Conservation (phyloP, 106 monocot species). For the Triglochin maritima region DNA sequence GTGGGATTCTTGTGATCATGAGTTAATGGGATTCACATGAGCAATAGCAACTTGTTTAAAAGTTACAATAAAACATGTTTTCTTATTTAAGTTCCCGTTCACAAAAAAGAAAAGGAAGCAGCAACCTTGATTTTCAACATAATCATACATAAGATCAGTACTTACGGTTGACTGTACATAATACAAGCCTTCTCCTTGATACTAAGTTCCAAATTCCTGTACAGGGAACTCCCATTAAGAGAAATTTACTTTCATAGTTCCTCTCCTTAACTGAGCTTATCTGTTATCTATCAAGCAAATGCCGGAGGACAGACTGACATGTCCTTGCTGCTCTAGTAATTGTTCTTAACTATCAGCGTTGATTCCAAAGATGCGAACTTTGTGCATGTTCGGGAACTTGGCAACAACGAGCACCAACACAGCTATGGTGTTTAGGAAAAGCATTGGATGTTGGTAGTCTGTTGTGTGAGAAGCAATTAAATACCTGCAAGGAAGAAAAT, state of each 20-base stretch:
- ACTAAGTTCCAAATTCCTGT: not conserved
- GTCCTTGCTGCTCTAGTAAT: not conserved
- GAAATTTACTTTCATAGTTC: not conserved
- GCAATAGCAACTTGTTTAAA: too few relatives aligned
- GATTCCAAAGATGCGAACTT: constrained; percentile 35
- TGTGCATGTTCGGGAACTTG: constrained; percentile 37
- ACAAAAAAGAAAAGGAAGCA: too few relatives aligned
- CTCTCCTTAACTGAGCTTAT: too few relatives aligned
- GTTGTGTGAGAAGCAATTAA: constrained; percentile 32
- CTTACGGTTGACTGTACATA: too few relatives aligned
- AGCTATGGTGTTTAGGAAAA: constrained; percentile 24
- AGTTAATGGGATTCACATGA: too few relatives aligned
- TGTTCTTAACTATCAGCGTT: constrained; percentile 12
- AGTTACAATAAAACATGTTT: too few relatives aligned
- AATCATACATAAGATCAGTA: too few relatives aligned
- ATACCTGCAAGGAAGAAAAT: constrained; percentile 13
- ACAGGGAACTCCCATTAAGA: not conserved
- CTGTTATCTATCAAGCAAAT: not conserved
- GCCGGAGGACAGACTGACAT: not conserved
- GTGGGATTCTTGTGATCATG: too few relatives aligned
- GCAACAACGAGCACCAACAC: constrained; percentile 22
- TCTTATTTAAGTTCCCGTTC: too few relatives aligned
- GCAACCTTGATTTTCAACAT: too few relatives aligned
- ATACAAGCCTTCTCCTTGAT: not conserved
- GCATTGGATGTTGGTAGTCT: constrained; percentile 26